Evolutionary conservation across 2,329 filamentous ascomycete genomes (phyloP).

Genomic region (Clonostachys rosea): DNA sequence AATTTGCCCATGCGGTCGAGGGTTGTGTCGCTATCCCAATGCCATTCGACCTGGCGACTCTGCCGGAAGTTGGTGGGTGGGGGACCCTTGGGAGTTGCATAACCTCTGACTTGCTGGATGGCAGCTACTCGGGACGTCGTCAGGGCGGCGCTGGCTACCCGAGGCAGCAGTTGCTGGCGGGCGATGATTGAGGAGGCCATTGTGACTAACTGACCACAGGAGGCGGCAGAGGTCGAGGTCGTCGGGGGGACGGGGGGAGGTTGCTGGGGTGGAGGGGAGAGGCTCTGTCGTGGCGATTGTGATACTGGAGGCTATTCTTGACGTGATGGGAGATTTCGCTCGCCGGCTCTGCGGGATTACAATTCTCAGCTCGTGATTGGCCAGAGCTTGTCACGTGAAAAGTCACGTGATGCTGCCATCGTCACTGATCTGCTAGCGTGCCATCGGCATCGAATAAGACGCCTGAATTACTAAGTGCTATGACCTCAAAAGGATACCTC

Average conservation of each 20-base stretch:
- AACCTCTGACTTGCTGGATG: slow-evolving; percentile 27
- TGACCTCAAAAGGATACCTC: too few relatives aligned
- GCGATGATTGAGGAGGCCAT: neutral
- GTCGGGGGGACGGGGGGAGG: neutral
- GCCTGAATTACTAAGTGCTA: too few relatives aligned
- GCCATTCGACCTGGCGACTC: slow-evolving; percentile 69
- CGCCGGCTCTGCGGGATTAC: slow-evolving; percentile 8
- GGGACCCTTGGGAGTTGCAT: slow-evolving; percentile 70
- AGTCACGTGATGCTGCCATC: slow-evolving; percentile 1
- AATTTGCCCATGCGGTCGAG: slow-evolving; percentile 86
- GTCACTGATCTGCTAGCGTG: too few relatives aligned
- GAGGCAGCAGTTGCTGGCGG: slow-evolving; percentile 2
- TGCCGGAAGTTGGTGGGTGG: slow-evolving; percentile 80
- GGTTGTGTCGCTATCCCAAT: slow-evolving; percentile 70
- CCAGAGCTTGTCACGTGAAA: slow-evolving; percentile 2
- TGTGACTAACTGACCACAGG: neutral
- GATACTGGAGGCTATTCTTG: neutral
- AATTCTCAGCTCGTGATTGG: slow-evolving; percentile 7
- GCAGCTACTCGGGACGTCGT: neutral
- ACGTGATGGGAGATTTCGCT: slow-evolving; percentile 6
- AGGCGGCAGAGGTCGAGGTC: neutral
- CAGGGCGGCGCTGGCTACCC: slow-evolving; percentile 2
- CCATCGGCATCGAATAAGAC: too few relatives aligned
- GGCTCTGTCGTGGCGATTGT: too few relatives aligned
- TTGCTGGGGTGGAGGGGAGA: neutral